These are phyloP conservation scores for Ogataea populi-albae DNA, from an alignment of 805 yeast genomes.

Conservation along the genomic window DNA sequence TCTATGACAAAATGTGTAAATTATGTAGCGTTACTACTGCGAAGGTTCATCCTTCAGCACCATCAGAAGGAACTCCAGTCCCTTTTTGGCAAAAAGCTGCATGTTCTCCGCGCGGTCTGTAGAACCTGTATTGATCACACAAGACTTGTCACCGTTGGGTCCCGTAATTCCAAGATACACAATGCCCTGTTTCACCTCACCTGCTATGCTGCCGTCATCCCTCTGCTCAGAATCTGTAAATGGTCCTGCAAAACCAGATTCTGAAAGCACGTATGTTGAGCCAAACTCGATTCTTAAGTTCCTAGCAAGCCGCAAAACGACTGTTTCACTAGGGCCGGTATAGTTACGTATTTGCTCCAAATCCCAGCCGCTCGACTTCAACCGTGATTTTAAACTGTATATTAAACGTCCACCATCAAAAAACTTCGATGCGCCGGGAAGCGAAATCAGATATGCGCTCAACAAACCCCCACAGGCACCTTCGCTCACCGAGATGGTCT, in stretches of 20 bases:
- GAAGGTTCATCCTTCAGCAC: slow-evolving; percentile 36
- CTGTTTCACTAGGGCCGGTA: slow-evolving; percentile 79
- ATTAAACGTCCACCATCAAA: slow-evolving; percentile 83
- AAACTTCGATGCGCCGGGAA: slow-evolving; percentile 82
- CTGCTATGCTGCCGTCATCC: slow-evolving; percentile 34
- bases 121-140: slow-evolving; percentile 42
- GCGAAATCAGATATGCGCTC: slow-evolving; percentile 74
- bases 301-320: slow-evolving; percentile 73
- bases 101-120: slow-evolving; percentile 63
- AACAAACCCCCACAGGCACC: slow-evolving; percentile 89
- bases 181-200: slow-evolving; percentile 50
- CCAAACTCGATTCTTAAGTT: slow-evolving; percentile 79
- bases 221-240: slow-evolving; percentile 32
- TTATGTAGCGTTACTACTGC: background rate
- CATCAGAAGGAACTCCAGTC: slow-evolving; percentile 57
- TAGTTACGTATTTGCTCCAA: slow-evolving; percentile 64
- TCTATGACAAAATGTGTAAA: too few relatives aligned
- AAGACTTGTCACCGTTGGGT: slow-evolving; percentile 54
- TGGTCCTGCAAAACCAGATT: slow-evolving; percentile 89
- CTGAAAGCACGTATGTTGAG: slow-evolving; percentile 76
- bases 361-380: slow-evolving; percentile 77
- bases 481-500: slow-evolving; percentile 78
- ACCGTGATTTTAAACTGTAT: slow-evolving; percentile 70
- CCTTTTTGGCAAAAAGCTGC: slow-evolving; percentile 70
- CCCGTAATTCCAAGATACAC: slow-evolving; percentile 72